Evolutionary conservation across 441 rosid species (phyloP).

Genomic region (Gossypium gossypioides): DNA sequence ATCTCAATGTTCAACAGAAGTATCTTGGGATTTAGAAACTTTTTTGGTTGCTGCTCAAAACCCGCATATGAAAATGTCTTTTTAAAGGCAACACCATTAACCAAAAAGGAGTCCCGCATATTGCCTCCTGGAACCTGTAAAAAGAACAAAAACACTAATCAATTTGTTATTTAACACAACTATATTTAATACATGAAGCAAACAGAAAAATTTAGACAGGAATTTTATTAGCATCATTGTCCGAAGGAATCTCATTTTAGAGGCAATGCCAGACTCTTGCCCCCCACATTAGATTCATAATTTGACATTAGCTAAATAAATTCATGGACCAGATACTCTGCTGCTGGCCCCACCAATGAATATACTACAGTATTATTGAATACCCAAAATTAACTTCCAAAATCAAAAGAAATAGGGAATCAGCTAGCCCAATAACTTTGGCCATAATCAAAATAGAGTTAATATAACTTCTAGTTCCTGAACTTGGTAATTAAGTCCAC

Average conservation of each 20-base stretch:
- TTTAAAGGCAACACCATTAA: slow-evolving; percentile 95
- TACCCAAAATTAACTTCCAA: background rate
- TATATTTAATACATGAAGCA: background rate
- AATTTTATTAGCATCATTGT: background rate
- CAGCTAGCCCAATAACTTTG: background rate
- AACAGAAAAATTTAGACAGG: background rate
- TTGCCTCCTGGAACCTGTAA: slow-evolving; percentile 91
- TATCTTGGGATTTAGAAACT: slow-evolving; percentile 68
- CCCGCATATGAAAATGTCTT: slow-evolving; percentile 99
- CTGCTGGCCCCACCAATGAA: background rate
- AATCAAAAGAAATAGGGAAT: background rate
- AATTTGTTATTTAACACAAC: background rate
- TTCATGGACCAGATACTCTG: background rate
- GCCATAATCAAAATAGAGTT: background rate
- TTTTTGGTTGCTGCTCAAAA: slow-evolving; percentile 97
- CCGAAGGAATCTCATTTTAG: background rate
- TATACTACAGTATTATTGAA: background rate
- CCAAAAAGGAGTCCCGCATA: slow-evolving; percentile 93
- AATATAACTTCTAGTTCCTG: too few species aligned
- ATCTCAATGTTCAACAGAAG: slow-evolving; percentile 80
- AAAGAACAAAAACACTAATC: background rate
- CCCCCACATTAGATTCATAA: background rate
- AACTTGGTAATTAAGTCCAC: too few species aligned
- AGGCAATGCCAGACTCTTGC: background rate
- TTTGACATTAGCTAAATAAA: background rate